phyloP scores from a whole-genome alignment of 2,329 filamentous ascomycete genomes.

The Penicillium sp. region DNA sequence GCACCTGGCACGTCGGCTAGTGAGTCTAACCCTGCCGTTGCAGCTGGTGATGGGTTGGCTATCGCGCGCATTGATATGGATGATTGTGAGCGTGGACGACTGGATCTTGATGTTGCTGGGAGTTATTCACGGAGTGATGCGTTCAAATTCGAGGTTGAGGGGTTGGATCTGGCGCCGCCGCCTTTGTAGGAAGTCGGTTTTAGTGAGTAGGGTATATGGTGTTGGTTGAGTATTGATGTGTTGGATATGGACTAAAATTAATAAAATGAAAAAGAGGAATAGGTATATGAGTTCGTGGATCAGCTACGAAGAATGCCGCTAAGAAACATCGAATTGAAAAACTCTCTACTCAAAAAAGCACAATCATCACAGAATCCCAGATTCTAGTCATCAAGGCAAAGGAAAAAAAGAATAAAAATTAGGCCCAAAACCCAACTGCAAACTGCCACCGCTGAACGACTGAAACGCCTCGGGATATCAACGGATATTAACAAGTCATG shows the following conservation, averaged over 20 bases:
- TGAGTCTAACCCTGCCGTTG: conserved; percentile 6
- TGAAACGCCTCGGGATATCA: conserved; percentile 21
- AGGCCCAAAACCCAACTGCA: neutral
- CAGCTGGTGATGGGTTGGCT: conserved; percentile 53
- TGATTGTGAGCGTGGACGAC: conserved; percentile 75
- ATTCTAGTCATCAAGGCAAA: neutral
- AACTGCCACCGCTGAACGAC: conserved; percentile 4
- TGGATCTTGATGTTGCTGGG: conserved; percentile 81
- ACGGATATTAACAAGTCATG: conserved; percentile 12
- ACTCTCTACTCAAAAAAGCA: neutral
- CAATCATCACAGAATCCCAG: conserved; percentile 3
- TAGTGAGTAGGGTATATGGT: neutral
- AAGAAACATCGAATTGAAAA: neutral
- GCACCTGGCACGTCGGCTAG: conserved; percentile 39
- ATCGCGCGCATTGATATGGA: conserved; percentile 78
- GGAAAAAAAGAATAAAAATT: neutral
- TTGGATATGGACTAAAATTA: neutral
- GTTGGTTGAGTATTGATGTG: neutral
- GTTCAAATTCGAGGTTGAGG: conserved; percentile 60
- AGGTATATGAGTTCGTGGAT: neutral
- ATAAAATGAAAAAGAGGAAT: neutral
- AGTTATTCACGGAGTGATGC: conserved; percentile 76
- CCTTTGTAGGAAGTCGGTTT: conserved; percentile 38
- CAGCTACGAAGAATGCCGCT: neutral
- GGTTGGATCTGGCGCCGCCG: conserved; percentile 59